Evolutionary conservation across 1,139 yeast genomes (phyloP).

Genomic region (Geotrichum europaeum): DNA sequence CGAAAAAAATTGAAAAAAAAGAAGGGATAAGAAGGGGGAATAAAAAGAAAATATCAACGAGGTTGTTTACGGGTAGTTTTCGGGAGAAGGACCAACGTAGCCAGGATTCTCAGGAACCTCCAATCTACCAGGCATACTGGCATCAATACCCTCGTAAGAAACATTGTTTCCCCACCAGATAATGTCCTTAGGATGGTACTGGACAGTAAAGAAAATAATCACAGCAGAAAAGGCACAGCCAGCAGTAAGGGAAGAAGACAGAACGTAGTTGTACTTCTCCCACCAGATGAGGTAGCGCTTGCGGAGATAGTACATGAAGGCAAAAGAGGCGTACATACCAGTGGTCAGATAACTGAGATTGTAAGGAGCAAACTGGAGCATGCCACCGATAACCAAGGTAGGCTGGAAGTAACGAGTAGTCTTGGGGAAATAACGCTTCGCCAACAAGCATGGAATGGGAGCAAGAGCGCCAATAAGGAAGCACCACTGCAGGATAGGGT

Average conservation of each 20-base stretch:
- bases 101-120: slow-evolving; percentile 36
- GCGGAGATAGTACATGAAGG: slow-evolving; percentile 50
- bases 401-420: slow-evolving; percentile 34
- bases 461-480: slow-evolving; percentile 49
- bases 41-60: background rate
- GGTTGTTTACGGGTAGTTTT: slow-evolving; percentile 10
- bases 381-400: slow-evolving; percentile 46
- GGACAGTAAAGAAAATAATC: slow-evolving; percentile 52
- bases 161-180: slow-evolving; percentile 61
- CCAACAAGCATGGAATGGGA: slow-evolving; percentile 39
- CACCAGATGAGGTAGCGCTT: slow-evolving; percentile 51
- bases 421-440: slow-evolving; percentile 30
- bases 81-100: slow-evolving; percentile 16
- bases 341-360: slow-evolving; percentile 47
- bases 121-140: slow-evolving; percentile 17
- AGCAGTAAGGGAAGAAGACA: slow-evolving; percentile 53
- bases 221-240: slow-evolving; percentile 39
- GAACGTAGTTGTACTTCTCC: slow-evolving; percentile 59
- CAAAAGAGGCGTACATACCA: slow-evolving; percentile 45
- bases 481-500: slow-evolving; percentile 43
- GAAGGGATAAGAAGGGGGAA: background rate
- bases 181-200: slow-evolving; percentile 37
- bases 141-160: slow-evolving; percentile 42
- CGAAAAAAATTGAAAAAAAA: background rate
- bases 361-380: slow-evolving; percentile 44